phyloP scores from a whole-genome alignment of 129 eudicot species.

The Chrysanthemum lavandulifolium region DNA sequence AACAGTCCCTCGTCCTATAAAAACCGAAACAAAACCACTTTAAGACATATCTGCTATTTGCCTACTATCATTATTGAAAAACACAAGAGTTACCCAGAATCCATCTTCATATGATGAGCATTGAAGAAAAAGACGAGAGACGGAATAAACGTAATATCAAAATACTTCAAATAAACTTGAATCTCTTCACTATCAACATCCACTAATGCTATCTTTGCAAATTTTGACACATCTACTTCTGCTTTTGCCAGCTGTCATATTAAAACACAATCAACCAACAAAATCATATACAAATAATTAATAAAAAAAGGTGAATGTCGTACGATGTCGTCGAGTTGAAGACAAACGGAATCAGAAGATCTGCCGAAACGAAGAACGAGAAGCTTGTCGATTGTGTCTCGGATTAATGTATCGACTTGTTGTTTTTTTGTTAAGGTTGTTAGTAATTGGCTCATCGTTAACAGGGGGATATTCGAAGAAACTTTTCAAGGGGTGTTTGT shows the following conservation, averaged over 20 bases:
- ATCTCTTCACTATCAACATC: constrained; percentile 82
- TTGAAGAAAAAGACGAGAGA: constrained; percentile 87
- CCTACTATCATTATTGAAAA: too few species aligned
- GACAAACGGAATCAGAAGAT: constrained; percentile 72
- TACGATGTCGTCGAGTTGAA: constrained; percentile 95
- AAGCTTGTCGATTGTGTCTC: constrained; percentile 91
- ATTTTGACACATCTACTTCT: constrained; percentile 79
- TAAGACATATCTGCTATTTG: too few species aligned
- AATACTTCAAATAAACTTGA: constrained; percentile 83
- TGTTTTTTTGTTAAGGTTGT: constrained; percentile 63
- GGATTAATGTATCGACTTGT: constrained; percentile 68
- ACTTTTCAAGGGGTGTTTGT: too few species aligned
- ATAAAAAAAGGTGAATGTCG: neutral
- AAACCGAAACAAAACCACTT: too few species aligned
- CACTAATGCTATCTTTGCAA: constrained; percentile 70
- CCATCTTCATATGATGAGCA: constrained; percentile 99
- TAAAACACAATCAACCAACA: neutral
- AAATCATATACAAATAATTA: neutral
- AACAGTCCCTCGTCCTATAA: too few species aligned
- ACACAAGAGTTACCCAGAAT: constrained; percentile 53
- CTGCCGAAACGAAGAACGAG: constrained; percentile 97
- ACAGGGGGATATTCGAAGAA: too few species aligned
- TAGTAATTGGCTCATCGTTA: constrained; percentile 47
- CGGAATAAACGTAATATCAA: constrained; percentile 82
- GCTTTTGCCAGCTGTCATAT: constrained; percentile 74